Evolutionary conservation across 78 protist genomes (phyloP).

Genomic region (Dictyostelium capitatum): DNA sequence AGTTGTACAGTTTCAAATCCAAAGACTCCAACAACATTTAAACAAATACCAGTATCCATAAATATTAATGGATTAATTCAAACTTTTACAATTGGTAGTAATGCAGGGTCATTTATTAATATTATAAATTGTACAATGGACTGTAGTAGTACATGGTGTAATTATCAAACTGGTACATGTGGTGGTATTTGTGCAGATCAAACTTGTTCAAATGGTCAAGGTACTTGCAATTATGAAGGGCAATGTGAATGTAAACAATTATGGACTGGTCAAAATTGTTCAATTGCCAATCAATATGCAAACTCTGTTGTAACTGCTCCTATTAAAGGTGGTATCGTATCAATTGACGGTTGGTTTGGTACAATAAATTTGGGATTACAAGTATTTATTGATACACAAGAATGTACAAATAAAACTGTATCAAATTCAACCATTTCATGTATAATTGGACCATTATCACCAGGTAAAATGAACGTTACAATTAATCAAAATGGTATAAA

Average conservation of each 20-base stretch:
- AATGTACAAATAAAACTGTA: not conserved
- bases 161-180: conserved; percentile 7
- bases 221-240: not conserved
- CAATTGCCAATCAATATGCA: not conserved
- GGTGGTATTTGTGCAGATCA: not conserved
- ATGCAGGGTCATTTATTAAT: not conserved
- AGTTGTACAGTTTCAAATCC: not conserved
- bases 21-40: not conserved
- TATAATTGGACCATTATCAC: not conserved
- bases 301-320: not conserved
- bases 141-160: not conserved
- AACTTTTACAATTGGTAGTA: not conserved
- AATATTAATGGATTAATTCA: not conserved
- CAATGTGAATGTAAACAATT: not conserved
- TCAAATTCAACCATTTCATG: not conserved
- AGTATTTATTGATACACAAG: not conserved
- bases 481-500: not conserved
- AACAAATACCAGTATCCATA: not conserved
- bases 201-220: not conserved
- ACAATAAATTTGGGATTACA: no score
- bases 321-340: not conserved
- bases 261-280: not conserved
- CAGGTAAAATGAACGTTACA: not conserved
- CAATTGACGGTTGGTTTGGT: not conserved
- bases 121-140: not conserved